These are phyloP conservation scores for Eucalyptus sideroxylon DNA, from an alignment of 345 rosid species.

Conservation along the genomic window DNA sequence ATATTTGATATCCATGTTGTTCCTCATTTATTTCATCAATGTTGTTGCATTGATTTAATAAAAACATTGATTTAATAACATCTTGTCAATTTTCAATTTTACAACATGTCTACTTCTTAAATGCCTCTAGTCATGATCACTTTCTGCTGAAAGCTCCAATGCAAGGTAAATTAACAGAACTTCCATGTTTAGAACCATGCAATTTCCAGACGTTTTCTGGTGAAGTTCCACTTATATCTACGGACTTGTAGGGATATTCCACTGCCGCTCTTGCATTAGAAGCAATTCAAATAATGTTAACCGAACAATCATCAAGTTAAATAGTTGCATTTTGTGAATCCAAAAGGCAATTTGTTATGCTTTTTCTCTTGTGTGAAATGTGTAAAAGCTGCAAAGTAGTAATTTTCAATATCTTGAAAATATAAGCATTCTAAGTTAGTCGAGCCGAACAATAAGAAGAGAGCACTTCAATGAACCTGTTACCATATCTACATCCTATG, in stretches of 20 bases:
- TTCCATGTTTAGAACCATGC: too few relatives aligned
- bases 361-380: background rate
- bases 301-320: background rate
- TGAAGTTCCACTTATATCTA: accelerated
- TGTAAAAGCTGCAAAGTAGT: background rate
- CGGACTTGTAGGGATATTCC: accelerated
- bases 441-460: background rate
- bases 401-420: background rate
- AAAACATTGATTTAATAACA: too few relatives aligned
- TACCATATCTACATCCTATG: background rate
- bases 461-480: background rate
- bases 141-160: too few relatives aligned
- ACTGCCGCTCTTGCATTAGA: accelerated
- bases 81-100: too few relatives aligned
- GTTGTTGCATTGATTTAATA: too few relatives aligned
- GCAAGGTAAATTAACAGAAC: accelerated
- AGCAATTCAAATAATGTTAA: too few relatives aligned
- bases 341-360: accelerated
- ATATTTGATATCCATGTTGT: accelerated
- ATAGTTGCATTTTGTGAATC: accelerated
- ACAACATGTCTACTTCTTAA: too few relatives aligned
- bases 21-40: too few relatives aligned
- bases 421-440: background rate
- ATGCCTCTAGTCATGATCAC: too few relatives aligned
- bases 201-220: accelerated